Evolutionary conservation across 2,329 filamentous ascomycete genomes (phyloP), one percentile per base, ranked within the genome.

Genomic region (Microsporum audouinii): DNA sequence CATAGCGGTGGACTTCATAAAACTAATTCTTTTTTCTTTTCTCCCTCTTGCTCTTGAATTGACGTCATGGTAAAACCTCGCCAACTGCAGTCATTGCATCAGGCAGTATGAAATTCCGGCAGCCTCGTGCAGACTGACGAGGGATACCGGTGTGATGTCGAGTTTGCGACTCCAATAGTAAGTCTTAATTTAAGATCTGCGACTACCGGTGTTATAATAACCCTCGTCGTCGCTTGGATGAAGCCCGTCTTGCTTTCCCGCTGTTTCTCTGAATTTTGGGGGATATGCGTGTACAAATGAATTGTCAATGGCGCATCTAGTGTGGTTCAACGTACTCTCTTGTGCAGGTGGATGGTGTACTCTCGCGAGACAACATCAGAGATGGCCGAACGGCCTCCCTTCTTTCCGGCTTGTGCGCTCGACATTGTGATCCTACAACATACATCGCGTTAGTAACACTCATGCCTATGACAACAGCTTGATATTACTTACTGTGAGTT

Each of bases 301-400:
- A 55, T 55, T 36, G 33, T 14, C 8, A n/a, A 36, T 17, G 49
- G 31, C 31, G 31, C 31, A 49, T 17, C 14, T 12, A 31, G 31
- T 57, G 12, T 43, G 53, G 14, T 62, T 73, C 72, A 78, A 88
- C 88, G 78, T 91, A 95, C 89, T 82, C 92, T 88, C 89, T 96
- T 97, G 89, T 99, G 94, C 74, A 99, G 83, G 86, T 99, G 92
- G 83, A 99, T 97, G 80, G 94, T 99, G 87, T 99, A 99, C 85
- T 99, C 95, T 85, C 94, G 90, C 75, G 94, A 88, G 79, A 99
- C 92, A 77, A 99, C 95, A 82, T 99, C 92, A 80, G 90, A 87
- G 80, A 99, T 96, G 83, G 95, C 95, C 80, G 90, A 96, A 78
- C 91, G 89, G 74, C 79, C 78, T 71, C 78, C 72, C 81, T 88